Conservation (phyloP, 306 rosid genomes). For the Trifolium subterraneum region DNA sequence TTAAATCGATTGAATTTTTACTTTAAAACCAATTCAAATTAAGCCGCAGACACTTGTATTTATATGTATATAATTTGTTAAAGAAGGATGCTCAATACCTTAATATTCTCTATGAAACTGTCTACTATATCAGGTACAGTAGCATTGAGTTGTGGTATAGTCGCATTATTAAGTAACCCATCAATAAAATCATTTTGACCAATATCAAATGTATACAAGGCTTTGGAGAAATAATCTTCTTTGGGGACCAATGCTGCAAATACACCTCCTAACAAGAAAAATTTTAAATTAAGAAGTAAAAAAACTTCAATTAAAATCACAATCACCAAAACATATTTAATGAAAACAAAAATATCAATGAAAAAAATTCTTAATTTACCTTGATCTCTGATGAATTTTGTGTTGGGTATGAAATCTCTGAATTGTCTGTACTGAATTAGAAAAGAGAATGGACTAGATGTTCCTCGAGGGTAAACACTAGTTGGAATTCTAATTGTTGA, state of each 20-base stretch:
- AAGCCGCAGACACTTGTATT: too few relatives aligned
- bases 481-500: conserved; percentile 50
- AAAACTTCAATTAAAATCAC: neutral
- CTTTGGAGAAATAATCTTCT: conserved; percentile 42
- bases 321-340: neutral
- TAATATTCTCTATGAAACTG: conserved; percentile 42
- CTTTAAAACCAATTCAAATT: too few relatives aligned
- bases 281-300: neutral
- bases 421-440: conserved; percentile 48
- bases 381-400: conserved; percentile 28
- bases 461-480: conserved; percentile 24
- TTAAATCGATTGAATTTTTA: too few relatives aligned
- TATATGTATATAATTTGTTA: too few relatives aligned
- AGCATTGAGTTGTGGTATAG: conserved; percentile 45
- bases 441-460: conserved; percentile 56
- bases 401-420: conserved; percentile 34
- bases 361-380: conserved; percentile 13
- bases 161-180: conserved; percentile 11
- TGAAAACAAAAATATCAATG: neutral
- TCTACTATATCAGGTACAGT: conserved; percentile 48
- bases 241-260: conserved; percentile 40
- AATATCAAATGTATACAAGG: conserved; percentile 58
- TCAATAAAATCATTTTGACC: conserved; percentile 53
- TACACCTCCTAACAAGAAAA: conserved; percentile 6
- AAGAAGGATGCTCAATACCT: conserved; percentile 41